Evolutionary conservation across 805 yeast genomes (phyloP), one percentile per base, ranked within the genome.

Genomic region (Ogataea ramenticola): DNA sequence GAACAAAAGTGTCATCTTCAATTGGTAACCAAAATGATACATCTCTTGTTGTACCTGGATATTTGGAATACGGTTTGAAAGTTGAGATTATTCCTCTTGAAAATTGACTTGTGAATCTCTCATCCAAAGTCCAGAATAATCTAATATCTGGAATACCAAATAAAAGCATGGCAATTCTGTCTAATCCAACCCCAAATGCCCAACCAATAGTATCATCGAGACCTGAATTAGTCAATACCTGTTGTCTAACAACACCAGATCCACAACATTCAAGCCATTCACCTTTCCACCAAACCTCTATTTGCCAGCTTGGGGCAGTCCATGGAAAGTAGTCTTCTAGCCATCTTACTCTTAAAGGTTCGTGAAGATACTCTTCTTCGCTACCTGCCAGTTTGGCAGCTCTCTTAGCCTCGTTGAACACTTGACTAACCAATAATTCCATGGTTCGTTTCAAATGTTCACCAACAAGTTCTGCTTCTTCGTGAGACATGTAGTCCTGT

Each of bases 261-360:
- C 99, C 99, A 57, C 96, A 87, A 60, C 96, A 81, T 66, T 93
- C 99, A 31, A 93, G 71, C 99, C 99, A 93, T 53, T 90, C 95
- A 42, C 93, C 95, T 59, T 89, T 86, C 97, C 98, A 93, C 90
- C 95, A 89, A 4, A 93, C 96, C 65, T 93, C 99, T 52, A 95
- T 88, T 58, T 93, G 97, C 95, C 96, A 93, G 36, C 96, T 86
- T 3, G 99, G 99, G 1, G 96, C 80, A 3, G 99, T 93, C 97
- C 98, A 93, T 3, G 99, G 99, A 68, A 93, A 93, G 56, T 81
- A 87, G 0, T 93, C 95, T 56, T 87, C 95, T 30, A 89, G 84
- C 99, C 99, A 93, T 53, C 98, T 74, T 17, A 90, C 86, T 57
- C 77, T 82, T 48, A 93, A 71, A 7, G 96, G 96, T 52, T 81